A percentile compares a stretch with the other conserved stretches of the same genome.
phyloP scores from a whole-genome alignment of 306 rosid genomes.

The Fagus crenata region DNA sequence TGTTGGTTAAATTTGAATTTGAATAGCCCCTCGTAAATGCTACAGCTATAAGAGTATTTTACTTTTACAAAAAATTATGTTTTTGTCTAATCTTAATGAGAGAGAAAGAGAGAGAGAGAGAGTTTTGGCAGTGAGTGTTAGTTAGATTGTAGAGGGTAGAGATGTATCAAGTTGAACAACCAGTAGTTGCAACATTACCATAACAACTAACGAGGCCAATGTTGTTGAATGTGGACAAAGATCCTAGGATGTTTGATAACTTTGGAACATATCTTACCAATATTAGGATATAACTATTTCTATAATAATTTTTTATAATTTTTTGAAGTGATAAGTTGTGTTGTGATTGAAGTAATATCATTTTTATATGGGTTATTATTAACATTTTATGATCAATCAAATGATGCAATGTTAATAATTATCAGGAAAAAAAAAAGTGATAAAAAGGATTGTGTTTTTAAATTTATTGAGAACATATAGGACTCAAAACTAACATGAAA shows the following conservation, averaged over 20 bases:
- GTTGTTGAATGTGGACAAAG: background rate
- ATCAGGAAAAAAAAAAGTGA: too few species aligned
- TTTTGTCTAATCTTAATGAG: background rate
- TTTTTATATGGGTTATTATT: too few species aligned
- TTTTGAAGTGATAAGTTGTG: too few species aligned
- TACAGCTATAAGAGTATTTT: background rate
- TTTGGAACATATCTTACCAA: background rate
- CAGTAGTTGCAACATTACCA: slow-evolving; percentile 36
- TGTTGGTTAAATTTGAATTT: slow-evolving; percentile 28
- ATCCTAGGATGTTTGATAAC: background rate
- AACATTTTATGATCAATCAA: too few species aligned
- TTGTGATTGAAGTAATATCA: too few species aligned
- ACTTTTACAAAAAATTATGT: background rate
- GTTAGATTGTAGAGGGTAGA: slow-evolving; percentile 23
- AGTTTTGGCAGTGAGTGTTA: background rate
- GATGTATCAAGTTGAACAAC: slow-evolving; percentile 39
- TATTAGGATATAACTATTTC: too few species aligned
- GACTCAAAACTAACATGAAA: too few species aligned
- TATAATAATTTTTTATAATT: too few species aligned
- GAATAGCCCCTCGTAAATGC: background rate
- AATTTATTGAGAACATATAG: too few species aligned
- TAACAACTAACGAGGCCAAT: slow-evolving; percentile 16
- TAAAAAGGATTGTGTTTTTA: too few species aligned
- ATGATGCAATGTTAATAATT: too few species aligned
- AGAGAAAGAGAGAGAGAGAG: background rate